These are phyloP conservation scores for Gamsiella multidivaricata DNA, from an alignment of 192 early-diverging fungal species.

Conservation along the genomic window DNA sequence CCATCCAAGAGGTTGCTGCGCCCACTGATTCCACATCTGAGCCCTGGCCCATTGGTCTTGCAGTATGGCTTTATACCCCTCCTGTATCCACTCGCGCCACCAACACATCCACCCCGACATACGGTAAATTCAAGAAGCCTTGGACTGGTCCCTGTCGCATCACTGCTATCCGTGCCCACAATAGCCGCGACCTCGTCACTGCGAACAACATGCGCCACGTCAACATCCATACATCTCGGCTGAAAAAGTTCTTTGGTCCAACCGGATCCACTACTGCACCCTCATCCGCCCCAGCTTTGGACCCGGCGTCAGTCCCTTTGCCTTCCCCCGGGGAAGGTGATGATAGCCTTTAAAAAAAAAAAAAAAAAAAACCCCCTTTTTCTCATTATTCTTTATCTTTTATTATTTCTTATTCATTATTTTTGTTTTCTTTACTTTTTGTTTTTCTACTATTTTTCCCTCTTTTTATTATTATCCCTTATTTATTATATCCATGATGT, in stretches of 20 bases:
- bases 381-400: not conserved
- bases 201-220: not conserved
- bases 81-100: not conserved
- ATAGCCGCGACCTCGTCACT: conserved; percentile 4
- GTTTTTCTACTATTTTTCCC: too few relatives aligned
- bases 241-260: conserved; percentile 8
- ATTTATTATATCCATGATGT: too few relatives aligned
- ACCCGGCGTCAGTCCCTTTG: conserved; percentile 7
- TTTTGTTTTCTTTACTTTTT: too few relatives aligned
- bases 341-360: too few relatives aligned
- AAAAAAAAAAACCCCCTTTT: not conserved
- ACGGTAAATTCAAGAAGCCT: conserved; percentile 4
- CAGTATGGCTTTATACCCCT: conserved; percentile 11
- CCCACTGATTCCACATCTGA: not conserved
- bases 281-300: not conserved
- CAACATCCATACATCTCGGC: not conserved
- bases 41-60: conserved; percentile 1
- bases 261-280: not conserved
- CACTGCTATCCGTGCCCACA: not conserved
- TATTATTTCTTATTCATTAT: too few relatives aligned
- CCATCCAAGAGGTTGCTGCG: not conserved
- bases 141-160: conserved; percentile 16
- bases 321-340: not conserved
- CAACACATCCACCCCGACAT: not conserved
- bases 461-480: too few relatives aligned